Evolutionary conservation across 805 yeast species (phyloP), one percentile per base, ranked within the genome.

Genomic region (Saccharomycopsis schoenii): DNA sequence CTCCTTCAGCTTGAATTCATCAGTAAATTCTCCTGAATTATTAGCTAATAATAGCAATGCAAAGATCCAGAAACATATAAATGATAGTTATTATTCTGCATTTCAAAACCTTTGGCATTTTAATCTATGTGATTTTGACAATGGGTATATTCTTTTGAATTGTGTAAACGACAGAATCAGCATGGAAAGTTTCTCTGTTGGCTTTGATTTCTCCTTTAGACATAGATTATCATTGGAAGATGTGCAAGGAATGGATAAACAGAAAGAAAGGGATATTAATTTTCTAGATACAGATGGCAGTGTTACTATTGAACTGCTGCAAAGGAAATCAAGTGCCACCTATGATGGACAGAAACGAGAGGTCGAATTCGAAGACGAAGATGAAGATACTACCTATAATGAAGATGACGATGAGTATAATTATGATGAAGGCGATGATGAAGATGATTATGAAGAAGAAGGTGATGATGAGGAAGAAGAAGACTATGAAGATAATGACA

Each of bases 101-200:
- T 86, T 84, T 71, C 85, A 84, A 68, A 84, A 84, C 67, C 77
- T 85, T 61, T 88, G 96, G 96, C 89, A 88, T 70, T 84, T 84
- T 70, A 86, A 86, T 67, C 73, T 88, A 55, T 82, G 90, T 67
- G 93, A 87, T 68, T 77, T 77, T 36, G 71, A 75, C 25, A 73
- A 76, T 65, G 90, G 87, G 6, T 70, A 73, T 57, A 73, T 84
- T 59, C 71, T 74, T 56, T 72, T 82, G 61, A 74, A 73, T 59
- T 73, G 76, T 62, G 73, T 68, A 14, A 73, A 76, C 58, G 83
- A 86, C 1, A 71, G 75, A 58, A 73, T 86, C 60, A 75, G 77
- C 51, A 76, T 83, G 69, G 83, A 82, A 59, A 76, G 83, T 52
- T 69, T 70, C 36, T 76, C 89, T 5, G 75, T 75, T 55, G 94